These are phyloP conservation scores for Gossypium raimondii DNA, from an alignment of 345 rosid species.

Conservation along the genomic window DNA sequence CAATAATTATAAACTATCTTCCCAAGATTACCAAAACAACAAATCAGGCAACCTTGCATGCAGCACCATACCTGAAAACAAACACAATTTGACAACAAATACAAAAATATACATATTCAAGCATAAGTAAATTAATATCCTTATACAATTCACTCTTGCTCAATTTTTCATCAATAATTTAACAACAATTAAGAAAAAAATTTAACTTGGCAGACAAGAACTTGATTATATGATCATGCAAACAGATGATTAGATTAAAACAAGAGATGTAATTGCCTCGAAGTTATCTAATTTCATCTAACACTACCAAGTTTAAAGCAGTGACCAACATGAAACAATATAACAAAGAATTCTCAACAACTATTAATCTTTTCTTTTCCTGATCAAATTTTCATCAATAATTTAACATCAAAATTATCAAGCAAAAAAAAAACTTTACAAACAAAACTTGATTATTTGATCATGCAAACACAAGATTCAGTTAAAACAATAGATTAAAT, in stretches of 20 bases:
- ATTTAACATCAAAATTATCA: no score
- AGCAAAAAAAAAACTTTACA: background rate
- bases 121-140: background rate
- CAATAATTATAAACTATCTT: background rate
- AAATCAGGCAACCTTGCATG: background rate
- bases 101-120: background rate
- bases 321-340: background rate
- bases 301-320: background rate
- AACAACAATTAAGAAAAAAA: background rate
- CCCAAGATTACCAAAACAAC: background rate
- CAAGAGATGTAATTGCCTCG: background rate
- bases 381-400: no score
- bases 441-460: background rate
- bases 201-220: background rate
- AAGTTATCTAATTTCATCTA: background rate
- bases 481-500: background rate
- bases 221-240: background rate
- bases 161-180: background rate
- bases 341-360: background rate
- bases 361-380: background rate
- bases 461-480: background rate
- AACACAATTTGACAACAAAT: background rate
- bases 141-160: background rate
- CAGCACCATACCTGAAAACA: constrained; percentile 4
- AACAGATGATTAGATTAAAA: background rate